Evolutionary conservation across 1,284 basidiomycete species (phyloP).

Genomic region (Hypsizygus ulmarius): DNA sequence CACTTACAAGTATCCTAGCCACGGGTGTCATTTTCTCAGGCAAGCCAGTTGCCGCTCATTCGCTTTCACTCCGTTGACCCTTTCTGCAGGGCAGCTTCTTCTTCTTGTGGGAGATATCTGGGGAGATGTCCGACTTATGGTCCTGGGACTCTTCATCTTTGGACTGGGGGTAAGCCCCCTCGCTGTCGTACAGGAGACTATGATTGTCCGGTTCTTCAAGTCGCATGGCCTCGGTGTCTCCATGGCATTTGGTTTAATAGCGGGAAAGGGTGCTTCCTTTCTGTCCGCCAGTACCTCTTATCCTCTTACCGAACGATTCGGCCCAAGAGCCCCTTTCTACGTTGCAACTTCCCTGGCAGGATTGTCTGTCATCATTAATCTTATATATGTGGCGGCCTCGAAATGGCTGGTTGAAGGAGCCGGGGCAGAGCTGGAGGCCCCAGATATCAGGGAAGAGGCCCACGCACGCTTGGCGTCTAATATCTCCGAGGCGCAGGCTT

Average conservation of each 20-base stretch:
- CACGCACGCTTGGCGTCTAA: conserved; percentile 39
- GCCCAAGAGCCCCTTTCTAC: conserved; percentile 71
- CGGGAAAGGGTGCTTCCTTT: conserved; percentile 76
- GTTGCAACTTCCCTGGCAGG: conserved; percentile 62
- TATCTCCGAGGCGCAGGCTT: conserved; percentile 58
- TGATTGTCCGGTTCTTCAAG: conserved; percentile 78
- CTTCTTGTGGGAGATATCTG: conserved; percentile 62
- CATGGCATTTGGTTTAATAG: conserved; percentile 75
- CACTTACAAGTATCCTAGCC: conserved; percentile 65
- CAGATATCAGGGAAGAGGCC: conserved; percentile 56
- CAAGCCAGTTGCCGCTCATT: conserved; percentile 24
- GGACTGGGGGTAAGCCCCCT: conserved; percentile 78
- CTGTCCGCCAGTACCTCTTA: conserved; percentile 72
- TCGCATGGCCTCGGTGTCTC: conserved; percentile 75
- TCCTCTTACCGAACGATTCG: conserved; percentile 66
- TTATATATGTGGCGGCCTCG: conserved; percentile 61
- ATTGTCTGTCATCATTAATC: conserved; percentile 65
- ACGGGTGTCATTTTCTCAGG: conserved; percentile 70
- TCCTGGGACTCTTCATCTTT: conserved; percentile 70
- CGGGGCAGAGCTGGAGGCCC: conserved; percentile 61
- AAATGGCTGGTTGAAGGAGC: conserved; percentile 60
- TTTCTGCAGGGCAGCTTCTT: conserved; percentile 48
- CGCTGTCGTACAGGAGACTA: conserved; percentile 74
- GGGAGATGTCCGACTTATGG: conserved; percentile 61
- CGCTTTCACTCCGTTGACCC: background rate